Conservation (phyloP, 1,139 yeast genomes). For the Saccharomyces pastorianus region DNA sequence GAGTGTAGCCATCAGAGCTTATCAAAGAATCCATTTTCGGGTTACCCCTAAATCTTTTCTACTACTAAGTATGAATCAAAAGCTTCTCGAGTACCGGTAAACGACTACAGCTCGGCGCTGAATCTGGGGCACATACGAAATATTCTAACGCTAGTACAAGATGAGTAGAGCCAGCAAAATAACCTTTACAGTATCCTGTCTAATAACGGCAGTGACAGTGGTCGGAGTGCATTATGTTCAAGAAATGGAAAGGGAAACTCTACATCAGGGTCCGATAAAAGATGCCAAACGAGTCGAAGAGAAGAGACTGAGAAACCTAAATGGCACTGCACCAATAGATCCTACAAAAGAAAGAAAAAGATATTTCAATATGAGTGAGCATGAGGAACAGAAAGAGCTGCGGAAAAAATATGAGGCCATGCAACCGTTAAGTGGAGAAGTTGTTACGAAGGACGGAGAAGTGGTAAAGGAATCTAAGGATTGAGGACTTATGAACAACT, state of each 20-base stretch:
- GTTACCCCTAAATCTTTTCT: not conserved
- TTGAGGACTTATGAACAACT: not conserved
- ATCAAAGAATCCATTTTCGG: not conserved
- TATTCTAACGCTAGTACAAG: not conserved
- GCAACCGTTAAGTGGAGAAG: conserved; percentile 57
- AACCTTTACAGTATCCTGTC: conserved; percentile 52
- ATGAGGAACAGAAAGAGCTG: conserved; percentile 63
- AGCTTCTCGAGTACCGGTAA: not conserved
- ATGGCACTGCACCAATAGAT: conserved; percentile 8
- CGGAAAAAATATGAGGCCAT: conserved; percentile 51
- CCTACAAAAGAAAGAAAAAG: conserved; percentile 36
- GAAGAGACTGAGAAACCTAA: conserved; percentile 30
- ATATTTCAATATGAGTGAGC: conserved; percentile 59
- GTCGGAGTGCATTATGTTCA: conserved; percentile 64
- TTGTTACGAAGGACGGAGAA: conserved; percentile 28
- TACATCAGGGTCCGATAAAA: conserved; percentile 72
- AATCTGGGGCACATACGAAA: not conserved
- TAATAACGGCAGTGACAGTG: conserved; percentile 50
- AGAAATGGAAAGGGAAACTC: conserved; percentile 54
- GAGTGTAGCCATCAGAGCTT: not conserved
- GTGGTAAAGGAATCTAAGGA: conserved; percentile 4
- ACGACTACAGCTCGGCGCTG: not conserved
- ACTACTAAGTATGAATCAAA: not conserved
- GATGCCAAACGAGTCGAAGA: conserved; percentile 57
- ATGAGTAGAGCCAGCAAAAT: conserved; percentile 71